Evolutionary conservation across 2,329 filamentous ascomycete genomes (phyloP).

Genomic region (Arthrobotrys sinensis): DNA sequence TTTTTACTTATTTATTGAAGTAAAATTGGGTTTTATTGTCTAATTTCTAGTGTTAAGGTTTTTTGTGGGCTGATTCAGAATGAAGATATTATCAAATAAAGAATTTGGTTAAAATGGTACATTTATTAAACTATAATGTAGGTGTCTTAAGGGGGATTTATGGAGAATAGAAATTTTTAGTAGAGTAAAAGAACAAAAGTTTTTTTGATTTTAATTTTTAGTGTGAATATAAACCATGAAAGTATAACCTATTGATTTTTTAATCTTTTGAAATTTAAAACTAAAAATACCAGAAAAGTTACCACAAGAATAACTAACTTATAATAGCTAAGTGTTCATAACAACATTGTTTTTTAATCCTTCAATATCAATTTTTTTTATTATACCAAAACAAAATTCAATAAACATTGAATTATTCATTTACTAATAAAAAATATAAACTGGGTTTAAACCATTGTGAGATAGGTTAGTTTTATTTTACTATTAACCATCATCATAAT

Average conservation of each 20-base stretch:
- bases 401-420: too few relatives aligned
- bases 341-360: too few relatives aligned
- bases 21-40: constrained; percentile 66
- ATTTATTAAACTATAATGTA: constrained; percentile 68
- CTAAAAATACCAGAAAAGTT: too few relatives aligned
- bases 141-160: constrained; percentile 66
- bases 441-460: too few relatives aligned
- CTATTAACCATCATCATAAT: too few relatives aligned
- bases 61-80: constrained; percentile 1
- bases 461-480: too few relatives aligned
- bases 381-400: too few relatives aligned
- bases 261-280: too few relatives aligned
- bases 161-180: constrained; percentile 68
- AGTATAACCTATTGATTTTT: background rate
- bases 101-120: constrained; percentile 62
- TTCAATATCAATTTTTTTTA: too few relatives aligned
- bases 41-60: constrained; percentile 36
- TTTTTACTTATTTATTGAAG: constrained; percentile 69
- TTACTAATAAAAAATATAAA: too few relatives aligned
- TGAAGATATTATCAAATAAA: constrained; percentile 20
- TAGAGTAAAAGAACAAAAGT: background rate
- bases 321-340: too few relatives aligned
- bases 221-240: constrained; percentile 7
- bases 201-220: constrained; percentile 5
- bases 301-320: too few relatives aligned